phyloP scores from a whole-genome alignment of 73 alveolate species.

The Paramecium biaurelia region DNA sequence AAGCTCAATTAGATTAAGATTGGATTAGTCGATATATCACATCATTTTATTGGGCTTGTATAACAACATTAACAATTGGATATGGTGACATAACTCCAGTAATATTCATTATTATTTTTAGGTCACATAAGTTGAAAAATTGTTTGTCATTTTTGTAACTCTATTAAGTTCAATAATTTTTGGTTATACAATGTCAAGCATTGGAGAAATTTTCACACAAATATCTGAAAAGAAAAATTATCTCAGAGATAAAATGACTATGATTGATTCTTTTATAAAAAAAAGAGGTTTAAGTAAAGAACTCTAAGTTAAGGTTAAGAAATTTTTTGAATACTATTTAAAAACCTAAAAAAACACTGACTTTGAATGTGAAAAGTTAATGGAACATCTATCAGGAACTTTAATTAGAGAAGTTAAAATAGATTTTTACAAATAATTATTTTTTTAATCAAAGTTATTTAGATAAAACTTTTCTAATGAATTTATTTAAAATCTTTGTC shows the following conservation, averaged over 20 bases:
- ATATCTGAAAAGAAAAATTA: not conserved
- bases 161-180: slow-evolving; percentile 8
- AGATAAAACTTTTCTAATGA: slow-evolving; percentile 19
- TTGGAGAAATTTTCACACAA: slow-evolving; percentile 47
- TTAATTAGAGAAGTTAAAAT: slow-evolving; percentile 41
- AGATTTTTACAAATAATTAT: slow-evolving; percentile 26
- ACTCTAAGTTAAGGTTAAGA: slow-evolving; percentile 42
- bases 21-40: no score
- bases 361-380: not conserved
- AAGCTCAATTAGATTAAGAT: no score
- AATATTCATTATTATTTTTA: no score
- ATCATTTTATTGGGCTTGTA: slow-evolving; percentile 56
- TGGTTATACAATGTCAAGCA: slow-evolving; percentile 49
- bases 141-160: no score
- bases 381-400: not conserved
- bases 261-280: not conserved
- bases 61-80: slow-evolving; percentile 40
- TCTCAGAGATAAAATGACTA: slow-evolving; percentile 41
- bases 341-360: not conserved
- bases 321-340: slow-evolving; percentile 28
- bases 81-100: no score
- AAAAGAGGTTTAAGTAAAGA: not conserved
- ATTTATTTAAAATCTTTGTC: slow-evolving; percentile 19
- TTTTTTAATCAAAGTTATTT: no score
- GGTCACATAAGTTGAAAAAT: not conserved